Evolutionary conservation across 106 monocot species (phyloP).

Genomic region (Triglochin maritima): DNA sequence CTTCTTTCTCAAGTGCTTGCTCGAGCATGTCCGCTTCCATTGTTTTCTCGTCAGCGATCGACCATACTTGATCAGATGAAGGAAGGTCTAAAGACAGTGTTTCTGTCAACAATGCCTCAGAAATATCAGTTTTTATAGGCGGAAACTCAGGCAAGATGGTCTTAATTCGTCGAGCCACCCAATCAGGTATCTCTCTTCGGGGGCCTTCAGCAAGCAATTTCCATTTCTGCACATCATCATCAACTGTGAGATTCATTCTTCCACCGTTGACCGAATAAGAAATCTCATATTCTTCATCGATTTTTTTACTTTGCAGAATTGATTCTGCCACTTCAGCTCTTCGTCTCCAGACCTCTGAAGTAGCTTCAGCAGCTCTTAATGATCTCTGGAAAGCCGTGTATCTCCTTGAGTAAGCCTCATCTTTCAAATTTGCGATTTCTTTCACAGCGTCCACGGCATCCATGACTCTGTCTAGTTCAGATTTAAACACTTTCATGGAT

Average conservation of each 20-base stretch:
- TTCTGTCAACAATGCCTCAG: constrained; percentile 15
- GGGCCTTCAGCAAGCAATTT: constrained; percentile 33
- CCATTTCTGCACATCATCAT: constrained; percentile 28
- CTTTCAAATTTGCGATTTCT: constrained; percentile 21
- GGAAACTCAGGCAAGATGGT: constrained; percentile 30
- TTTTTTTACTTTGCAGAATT: constrained; percentile 18
- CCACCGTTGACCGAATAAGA: constrained; percentile 17
- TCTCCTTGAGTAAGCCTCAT: constrained; percentile 28
- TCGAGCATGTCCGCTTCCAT: constrained; percentile 21
- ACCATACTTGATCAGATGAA: constrained; percentile 28
- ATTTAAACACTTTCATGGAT: constrained; percentile 16
- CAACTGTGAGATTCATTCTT: constrained; percentile 22
- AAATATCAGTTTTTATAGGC: constrained; percentile 21
- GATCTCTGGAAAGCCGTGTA: constrained; percentile 24
- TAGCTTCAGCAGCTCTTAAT: constrained; percentile 22
- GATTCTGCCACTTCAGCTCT: constrained; percentile 28
- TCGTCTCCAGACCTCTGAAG: constrained; percentile 17
- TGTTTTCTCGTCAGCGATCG: constrained; percentile 30
- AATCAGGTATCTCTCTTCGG: constrained; percentile 28
- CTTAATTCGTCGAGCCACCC: constrained; percentile 26
- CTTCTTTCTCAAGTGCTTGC: constrained; percentile 23
- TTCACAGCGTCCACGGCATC: constrained; percentile 19
- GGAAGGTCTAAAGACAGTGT: constrained; percentile 20
- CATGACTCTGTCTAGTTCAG: constrained; percentile 21
- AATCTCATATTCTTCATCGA: constrained; percentile 4